phyloP scores from a whole-genome alignment of 108 stramenopile genomes.

The Phaeodactylum tricornutum region DNA sequence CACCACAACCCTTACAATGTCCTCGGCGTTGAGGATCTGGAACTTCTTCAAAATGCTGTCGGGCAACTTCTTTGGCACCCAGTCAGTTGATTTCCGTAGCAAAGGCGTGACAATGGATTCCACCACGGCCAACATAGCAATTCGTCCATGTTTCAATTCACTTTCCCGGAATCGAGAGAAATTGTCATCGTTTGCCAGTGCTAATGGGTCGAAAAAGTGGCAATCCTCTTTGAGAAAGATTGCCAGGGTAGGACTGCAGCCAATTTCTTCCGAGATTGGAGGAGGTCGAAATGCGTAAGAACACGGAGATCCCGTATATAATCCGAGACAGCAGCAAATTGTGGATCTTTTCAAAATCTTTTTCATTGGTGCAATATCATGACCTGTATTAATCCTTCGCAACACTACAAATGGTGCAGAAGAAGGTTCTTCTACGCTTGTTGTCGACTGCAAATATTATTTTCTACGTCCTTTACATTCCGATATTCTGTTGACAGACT shows the following conservation, averaged over 20 bases:
- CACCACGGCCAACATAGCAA: conserved; percentile 46
- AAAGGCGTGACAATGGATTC: conserved; percentile 6
- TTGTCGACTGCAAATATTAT: too few relatives aligned
- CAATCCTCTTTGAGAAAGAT: conserved; percentile 3
- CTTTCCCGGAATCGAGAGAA: conserved; percentile 42
- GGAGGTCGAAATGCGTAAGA: conserved; percentile 17
- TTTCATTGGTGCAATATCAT: too few relatives aligned
- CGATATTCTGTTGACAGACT: too few relatives aligned
- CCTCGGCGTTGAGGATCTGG: conserved; percentile 2
- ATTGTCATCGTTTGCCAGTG: conserved; percentile 40
- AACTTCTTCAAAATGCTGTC: background rate
- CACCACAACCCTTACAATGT: conserved; percentile 14
- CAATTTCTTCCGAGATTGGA: conserved; percentile 20
- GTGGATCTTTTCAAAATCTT: too few relatives aligned
- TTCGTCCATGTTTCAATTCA: conserved; percentile 62
- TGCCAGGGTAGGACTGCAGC: conserved; percentile 28
- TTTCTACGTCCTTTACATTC: too few relatives aligned
- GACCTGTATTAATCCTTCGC: too few relatives aligned
- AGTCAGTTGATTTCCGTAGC: background rate
- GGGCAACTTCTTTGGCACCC: background rate
- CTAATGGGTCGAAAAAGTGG: conserved; percentile 31
- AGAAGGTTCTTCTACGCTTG: too few relatives aligned
- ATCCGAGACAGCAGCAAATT: too few relatives aligned
- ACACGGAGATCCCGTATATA: too few relatives aligned
- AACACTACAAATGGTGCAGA: too few relatives aligned